Evolutionary conservation across 2,329 filamentous ascomycete genomes (phyloP), one percentile per base, ranked within the genome.

Genomic region (Nannizziopsis arthrosporioides): DNA sequence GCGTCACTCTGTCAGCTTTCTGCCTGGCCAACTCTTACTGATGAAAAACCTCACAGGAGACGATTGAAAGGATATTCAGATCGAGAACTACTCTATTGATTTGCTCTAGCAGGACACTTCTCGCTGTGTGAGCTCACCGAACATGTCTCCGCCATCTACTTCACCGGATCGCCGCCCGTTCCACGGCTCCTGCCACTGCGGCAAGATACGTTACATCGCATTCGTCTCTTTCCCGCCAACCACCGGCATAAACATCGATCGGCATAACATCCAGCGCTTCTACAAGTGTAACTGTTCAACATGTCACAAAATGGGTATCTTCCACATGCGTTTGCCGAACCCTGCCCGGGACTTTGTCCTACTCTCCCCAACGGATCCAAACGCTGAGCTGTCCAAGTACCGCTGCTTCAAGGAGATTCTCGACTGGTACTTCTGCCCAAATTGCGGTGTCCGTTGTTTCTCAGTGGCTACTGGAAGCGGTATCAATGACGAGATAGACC

Each of bases 271-370:
- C 10, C 27, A 47, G 42, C 50, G 44, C 31, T 50, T 52, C 47
- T 52, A 52, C 50, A 52, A 52, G 15, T 52, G 50, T 47, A 52
- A 52, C 47, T 52, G 50, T 44, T 38, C 50, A 22, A 42, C 47
- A 12, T 52, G 50, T 30, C 50, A 47, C 30, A 52, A 52, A 37
- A 19, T 48, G 7, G 50, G 47, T 27, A 31, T 47, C 14, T 50
- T 52, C 44, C 50, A 52, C 31, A 47, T 48, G 47, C 50, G 50
- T 40, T 22, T 52, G 9, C 50, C 50, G 18, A 47, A 48, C 11
- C 47, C 50, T 7, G 17, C 50, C 14, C 32, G 37, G 8, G 47
- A 52, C 36, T 52, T 52, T 36, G 35, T 36, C 14, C 50, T 52
- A 11, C 50, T 52, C 34, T 49, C 50, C 9, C 50, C 50, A 17